Percentiles rank a stretch among this genome's conserved stretches.
Conservation (phyloP, 305 asterid species). For the Fraxinus paxiana region DNA sequence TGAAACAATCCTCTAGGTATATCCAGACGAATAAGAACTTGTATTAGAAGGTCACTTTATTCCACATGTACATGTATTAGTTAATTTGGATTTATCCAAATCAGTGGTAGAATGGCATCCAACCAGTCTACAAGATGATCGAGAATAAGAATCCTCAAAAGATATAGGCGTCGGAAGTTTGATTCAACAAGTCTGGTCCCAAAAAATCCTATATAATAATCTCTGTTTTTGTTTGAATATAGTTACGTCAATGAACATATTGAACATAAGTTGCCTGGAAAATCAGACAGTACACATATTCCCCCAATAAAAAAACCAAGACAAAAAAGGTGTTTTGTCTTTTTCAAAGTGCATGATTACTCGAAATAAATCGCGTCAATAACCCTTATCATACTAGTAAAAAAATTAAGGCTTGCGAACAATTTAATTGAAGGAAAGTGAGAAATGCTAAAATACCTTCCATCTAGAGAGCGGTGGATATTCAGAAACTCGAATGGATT, state of each 20-base stretch:
- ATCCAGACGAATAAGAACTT: background rate
- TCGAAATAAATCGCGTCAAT: background rate
- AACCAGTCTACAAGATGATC: background rate
- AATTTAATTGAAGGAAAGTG: background rate
- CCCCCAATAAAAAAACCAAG: background rate
- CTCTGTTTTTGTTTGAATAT: background rate
- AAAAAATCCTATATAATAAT: background rate
- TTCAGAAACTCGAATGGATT: constrained; percentile 63
- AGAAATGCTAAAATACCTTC: constrained; percentile 44
- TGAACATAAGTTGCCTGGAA: background rate
- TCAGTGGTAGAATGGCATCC: background rate
- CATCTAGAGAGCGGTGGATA: constrained; percentile 75
- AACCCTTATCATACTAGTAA: background rate
- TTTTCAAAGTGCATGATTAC: background rate
- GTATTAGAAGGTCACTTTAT: background rate
- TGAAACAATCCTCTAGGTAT: background rate
- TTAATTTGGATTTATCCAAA: background rate
- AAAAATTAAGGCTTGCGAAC: background rate
- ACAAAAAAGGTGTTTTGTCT: background rate
- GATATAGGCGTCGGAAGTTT: background rate
- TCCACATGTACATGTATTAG: background rate
- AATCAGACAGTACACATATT: background rate
- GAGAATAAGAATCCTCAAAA: background rate
- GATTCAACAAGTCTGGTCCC: background rate
- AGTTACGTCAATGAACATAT: background rate